phyloP scores from a whole-genome alignment of 257 asterid species.

The Echites panduratus region DNA sequence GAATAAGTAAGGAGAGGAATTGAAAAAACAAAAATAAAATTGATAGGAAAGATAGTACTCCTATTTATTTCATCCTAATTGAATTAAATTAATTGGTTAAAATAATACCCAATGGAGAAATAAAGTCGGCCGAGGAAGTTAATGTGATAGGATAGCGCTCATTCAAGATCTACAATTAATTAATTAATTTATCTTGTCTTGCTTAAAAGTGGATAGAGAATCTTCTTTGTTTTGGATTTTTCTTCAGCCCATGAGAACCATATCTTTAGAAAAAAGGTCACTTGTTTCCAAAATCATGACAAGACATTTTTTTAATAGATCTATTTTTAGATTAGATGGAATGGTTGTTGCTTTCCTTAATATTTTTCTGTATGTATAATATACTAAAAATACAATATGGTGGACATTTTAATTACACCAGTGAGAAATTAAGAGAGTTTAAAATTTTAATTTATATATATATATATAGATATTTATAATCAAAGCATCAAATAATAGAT shows the following conservation, averaged over 20 bases:
- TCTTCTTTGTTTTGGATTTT: neutral
- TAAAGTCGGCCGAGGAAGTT: neutral
- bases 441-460: too few relatives aligned
- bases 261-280: neutral
- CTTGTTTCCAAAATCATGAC: neutral
- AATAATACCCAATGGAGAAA: neutral
- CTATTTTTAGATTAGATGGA: too few relatives aligned
- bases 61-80: neutral
- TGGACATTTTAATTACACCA: too few relatives aligned
- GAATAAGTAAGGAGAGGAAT: neutral
- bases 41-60: neutral
- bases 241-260: neutral
- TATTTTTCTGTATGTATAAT: neutral
- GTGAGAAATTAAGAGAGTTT: too few relatives aligned
- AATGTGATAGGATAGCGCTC: neutral
- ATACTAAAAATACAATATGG: too few relatives aligned
- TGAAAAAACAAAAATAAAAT: neutral
- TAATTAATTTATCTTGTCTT: neutral
- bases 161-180: constrained; percentile 7
- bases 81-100: neutral
- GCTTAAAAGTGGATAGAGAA: neutral
- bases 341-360: neutral
- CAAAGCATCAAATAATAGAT: too few relatives aligned
- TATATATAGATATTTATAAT: too few relatives aligned
- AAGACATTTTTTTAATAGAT: too few relatives aligned